Base-by-base conservation (phyloP, 2,329 filamentous ascomycete species). In the Cladobotryum mycophilum region DNA sequence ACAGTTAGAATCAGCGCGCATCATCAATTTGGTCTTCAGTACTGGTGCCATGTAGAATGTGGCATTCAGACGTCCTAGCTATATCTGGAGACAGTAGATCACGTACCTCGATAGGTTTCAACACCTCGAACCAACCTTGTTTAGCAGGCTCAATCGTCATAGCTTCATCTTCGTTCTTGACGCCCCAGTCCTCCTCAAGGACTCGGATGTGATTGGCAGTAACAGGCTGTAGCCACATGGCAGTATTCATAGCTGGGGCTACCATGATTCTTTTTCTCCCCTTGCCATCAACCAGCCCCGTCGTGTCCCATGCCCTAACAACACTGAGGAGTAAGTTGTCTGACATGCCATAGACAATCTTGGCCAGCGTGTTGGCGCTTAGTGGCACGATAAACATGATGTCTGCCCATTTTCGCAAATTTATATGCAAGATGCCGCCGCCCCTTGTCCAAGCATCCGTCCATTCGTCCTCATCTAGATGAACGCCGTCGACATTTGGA, bases 391-490 rank as follows among this genome's bases (percentile, higher is more conserved):
- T 78, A 14, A 92, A 76, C 61, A 96, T 36, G 5, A 95, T 61
- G 65, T 96, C 79, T 1, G 89, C 89, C 91, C 74, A 79, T 34
- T 86, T 77, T 30, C 91, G 76, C 49, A 96, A 72, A 67, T 95
- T 89, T 59, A 99, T 97, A 64, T 99, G 93, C 50, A 97, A 70
- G 43, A 99, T 95, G 3, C 76, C 76, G n/a, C 80, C 80, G 3
- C 86, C 88, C 2, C 91, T 78, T 18, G 76, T 79, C 92, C 92
- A 97, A 0, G 88, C 82, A 12, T 75, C 69, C 2, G 68, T 72
- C 90, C 91, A 96, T 68, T 97, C 93, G 56, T 91, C 88, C n/a
- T 81, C 80, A 63, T 97, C 89, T 8, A 78, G 74, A 68, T 96
- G 91, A 44, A 96, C 76, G 17, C 76, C 88, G 41, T 95, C 89